Base-by-base conservation (phyloP, 495 filamentous ascomycete species). In the Pseudoneurospora amorphoporcata region DNA sequence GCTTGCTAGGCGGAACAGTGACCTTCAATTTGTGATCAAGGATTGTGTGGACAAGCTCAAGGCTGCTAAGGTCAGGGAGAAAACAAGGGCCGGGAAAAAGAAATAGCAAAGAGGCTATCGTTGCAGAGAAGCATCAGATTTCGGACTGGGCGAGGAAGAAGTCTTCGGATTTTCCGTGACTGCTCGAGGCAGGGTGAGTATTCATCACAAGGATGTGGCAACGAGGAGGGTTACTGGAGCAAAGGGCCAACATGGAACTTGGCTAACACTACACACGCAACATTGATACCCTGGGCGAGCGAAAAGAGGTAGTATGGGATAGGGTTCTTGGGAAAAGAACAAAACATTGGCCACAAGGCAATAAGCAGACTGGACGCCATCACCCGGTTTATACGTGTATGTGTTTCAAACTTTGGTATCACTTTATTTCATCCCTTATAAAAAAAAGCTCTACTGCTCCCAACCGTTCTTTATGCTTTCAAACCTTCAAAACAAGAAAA, bases 1-100 rank as follows among this genome's bases (percentile, higher is more conserved):
- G 23, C 87, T 99, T 17, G 88, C 92, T 40, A 85, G 95, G 69
- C 87, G 95, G 69, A 99, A 98, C 76, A 91, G 94, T 40, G 95
- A 92, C 6, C 82, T 99, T 38, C 88, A 91, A 72, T 84, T 83
- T n/a, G 87, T 95, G 23, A 85, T 96, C 73, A 88, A 85, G 74
- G 87, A 88, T 42, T 90, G 87, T 75, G 80, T 93, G 9, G 91
- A 92, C 68, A 84, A 86, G 72, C 85, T 87, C 73, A 86, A 85
- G 73, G 85, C 83, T 14, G 76, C 78, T 16, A 82, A 81, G 69
- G 68, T 19, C 0, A 82, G 79, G 75, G 77, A 75, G 38, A 83
- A 78, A 58, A 75, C 75, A n/a, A 81, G 76, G 53, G 45, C 53
- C 37, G 53, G 29, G 14, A 65, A 65, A 17, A 35, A 17, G 32